phyloP scores from a whole-genome alignment of 2,329 filamentous ascomycete genomes.

The Alternaria ethzedia region DNA sequence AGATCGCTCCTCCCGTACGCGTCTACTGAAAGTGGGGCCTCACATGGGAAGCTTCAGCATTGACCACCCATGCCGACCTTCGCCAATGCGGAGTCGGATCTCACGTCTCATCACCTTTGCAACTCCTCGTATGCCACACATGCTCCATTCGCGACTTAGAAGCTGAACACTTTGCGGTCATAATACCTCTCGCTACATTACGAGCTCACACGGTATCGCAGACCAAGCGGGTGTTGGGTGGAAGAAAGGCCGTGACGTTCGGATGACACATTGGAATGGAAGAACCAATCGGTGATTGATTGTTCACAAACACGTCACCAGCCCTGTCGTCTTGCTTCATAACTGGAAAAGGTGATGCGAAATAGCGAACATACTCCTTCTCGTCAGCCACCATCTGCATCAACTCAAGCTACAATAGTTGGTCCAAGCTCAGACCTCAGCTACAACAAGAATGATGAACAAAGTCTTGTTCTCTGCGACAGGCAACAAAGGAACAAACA shows the following conservation, averaged over 20 bases:
- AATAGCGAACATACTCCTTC: neutral
- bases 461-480: neutral
- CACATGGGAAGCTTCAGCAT: neutral
- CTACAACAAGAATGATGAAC: neutral
- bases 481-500: neutral
- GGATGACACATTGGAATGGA: neutral
- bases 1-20: neutral
- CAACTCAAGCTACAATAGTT: neutral
- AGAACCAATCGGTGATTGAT: neutral
- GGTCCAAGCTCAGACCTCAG: neutral
- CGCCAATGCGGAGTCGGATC: neutral
- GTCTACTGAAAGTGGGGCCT: neutral
- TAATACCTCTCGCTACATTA: neutral
- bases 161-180: neutral
- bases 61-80: neutral
- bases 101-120: neutral
- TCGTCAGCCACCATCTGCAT: neutral
- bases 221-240: neutral
- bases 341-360: neutral
- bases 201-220: neutral
- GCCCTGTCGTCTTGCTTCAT: neutral
- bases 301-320: neutral
- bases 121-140: neutral
- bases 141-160: neutral
- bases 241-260: neutral